phyloP scores from a whole-genome alignment of 2,329 filamentous ascomycete species.

The Fusarium sp. region DNA sequence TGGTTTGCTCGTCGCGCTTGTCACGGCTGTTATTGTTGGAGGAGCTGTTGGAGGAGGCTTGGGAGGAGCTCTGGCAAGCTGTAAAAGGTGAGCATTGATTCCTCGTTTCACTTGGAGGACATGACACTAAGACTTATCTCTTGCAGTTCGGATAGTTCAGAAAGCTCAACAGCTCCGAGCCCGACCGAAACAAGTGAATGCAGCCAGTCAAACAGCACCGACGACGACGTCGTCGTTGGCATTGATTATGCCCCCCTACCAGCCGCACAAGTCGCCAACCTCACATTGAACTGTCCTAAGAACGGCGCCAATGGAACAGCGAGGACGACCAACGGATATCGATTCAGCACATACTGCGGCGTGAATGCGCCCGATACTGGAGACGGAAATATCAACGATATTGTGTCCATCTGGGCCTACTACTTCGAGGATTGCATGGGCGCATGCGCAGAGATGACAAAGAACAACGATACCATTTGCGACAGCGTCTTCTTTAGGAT shows the following conservation, averaged over 20 bases:
- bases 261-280: not conserved
- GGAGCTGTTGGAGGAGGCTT: not conserved
- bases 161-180: not conserved
- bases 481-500: not conserved
- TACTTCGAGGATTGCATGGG: not conserved
- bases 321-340: not conserved
- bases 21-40: not conserved
- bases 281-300: not conserved
- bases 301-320: not conserved
- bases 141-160: not conserved
- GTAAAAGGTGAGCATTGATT: not conserved
- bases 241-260: not conserved
- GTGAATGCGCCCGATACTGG: not conserved
- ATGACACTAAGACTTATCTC: not conserved
- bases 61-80: not conserved
- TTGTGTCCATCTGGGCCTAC: conserved; percentile 1
- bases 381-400: not conserved
- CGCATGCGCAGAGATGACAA: not conserved
- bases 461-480: not conserved
- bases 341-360: not conserved
- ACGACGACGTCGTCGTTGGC: not conserved
- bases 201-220: not conserved
- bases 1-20: not conserved
- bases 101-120: not conserved
- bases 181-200: not conserved